A percentile compares a stretch with the other conserved stretches of the same genome.
phyloP scores from a whole-genome alignment of 257 asterid species.

The Pogostemon cablin region DNA sequence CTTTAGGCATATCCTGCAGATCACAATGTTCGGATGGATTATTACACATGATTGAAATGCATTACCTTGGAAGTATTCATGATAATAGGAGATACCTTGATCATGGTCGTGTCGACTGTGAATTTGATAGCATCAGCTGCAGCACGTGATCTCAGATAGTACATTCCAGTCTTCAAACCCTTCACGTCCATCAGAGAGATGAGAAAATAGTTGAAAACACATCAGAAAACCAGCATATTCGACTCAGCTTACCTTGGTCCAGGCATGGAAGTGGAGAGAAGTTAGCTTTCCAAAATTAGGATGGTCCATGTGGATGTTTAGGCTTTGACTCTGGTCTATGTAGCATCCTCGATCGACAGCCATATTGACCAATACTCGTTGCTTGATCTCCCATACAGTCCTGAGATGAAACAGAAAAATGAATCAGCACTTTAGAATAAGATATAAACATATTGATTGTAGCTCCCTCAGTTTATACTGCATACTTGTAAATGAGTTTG shows the following conservation, averaged over 20 bases:
- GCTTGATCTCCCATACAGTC: constrained; percentile 98
- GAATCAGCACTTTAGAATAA: constrained; percentile 22
- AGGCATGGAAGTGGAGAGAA: constrained; percentile 89
- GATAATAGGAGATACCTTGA: constrained; percentile 47
- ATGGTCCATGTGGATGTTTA: constrained; percentile 95
- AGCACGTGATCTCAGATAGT: constrained; percentile 86
- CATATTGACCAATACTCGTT: constrained; percentile 80
- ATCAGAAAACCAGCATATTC: not conserved
- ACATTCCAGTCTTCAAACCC: constrained; percentile 99
- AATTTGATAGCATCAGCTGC: constrained; percentile 96
- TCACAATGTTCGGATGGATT: not conserved
- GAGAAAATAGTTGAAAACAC: not conserved
- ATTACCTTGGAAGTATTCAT: no score
- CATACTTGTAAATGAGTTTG: constrained; percentile 83
- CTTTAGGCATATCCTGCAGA: constrained; percentile 45
- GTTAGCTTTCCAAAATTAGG: constrained; percentile 87
- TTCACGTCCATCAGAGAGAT: constrained; percentile 29
- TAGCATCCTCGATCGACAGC: constrained; percentile 98
- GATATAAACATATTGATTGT: not conserved
- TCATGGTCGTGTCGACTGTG: constrained; percentile 80
- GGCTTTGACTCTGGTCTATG: constrained; percentile 96
- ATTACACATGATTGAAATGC: no score
- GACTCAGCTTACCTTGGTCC: constrained; percentile 63
- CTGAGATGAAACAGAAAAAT: constrained; percentile 36
- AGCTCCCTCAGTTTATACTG: constrained; percentile 12